A percentile compares a stretch with the other conserved stretches of the same genome.
phyloP scores from a whole-genome alignment of 345 rosid species.

The Alliaria petiolata region DNA sequence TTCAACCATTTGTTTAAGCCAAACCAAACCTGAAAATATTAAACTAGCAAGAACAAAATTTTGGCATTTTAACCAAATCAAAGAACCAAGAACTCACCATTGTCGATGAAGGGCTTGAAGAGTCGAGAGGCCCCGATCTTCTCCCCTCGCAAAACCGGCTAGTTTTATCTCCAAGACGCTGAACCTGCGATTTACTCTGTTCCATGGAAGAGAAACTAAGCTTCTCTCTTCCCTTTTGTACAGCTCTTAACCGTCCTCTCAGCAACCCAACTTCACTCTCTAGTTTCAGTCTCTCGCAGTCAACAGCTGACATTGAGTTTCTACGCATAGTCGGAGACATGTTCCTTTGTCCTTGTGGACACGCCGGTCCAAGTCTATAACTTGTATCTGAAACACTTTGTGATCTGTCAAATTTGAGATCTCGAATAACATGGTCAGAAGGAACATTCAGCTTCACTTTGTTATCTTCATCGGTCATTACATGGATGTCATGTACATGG shows the following conservation, averaged over 20 bases:
- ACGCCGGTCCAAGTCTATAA: conserved; percentile 29
- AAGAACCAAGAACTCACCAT: conserved; percentile 9
- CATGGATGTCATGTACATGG: too few relatives aligned
- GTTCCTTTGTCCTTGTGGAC: conserved; percentile 27
- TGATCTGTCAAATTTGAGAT: conserved; percentile 32
- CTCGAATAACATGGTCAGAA: neutral
- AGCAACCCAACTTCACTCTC: conserved; percentile 54
- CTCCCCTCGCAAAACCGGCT: conserved; percentile 45
- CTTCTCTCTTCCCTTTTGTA: conserved; percentile 27
- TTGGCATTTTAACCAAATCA: neutral
- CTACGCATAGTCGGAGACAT: conserved; percentile 41
- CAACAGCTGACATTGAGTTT: conserved; percentile 73
- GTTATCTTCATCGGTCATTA: conserved; percentile 33
- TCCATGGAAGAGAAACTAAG: conserved; percentile 40
- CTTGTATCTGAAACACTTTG: conserved; percentile 44
- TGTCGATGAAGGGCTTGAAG: conserved; percentile 27
- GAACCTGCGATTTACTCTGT: conserved; percentile 36
- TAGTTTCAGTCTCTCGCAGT: conserved; percentile 58
- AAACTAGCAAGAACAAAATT: neutral
- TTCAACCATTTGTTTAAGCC: neutral
- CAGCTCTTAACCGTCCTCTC: conserved; percentile 1
- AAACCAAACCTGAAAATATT: neutral
- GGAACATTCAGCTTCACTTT: conserved; percentile 15
- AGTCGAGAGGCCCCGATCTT: conserved; percentile 15
- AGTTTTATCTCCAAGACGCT: too few relatives aligned